phyloP scores from a whole-genome alignment of 1,284 basidiomycete species.

The Tilletia setariae region DNA sequence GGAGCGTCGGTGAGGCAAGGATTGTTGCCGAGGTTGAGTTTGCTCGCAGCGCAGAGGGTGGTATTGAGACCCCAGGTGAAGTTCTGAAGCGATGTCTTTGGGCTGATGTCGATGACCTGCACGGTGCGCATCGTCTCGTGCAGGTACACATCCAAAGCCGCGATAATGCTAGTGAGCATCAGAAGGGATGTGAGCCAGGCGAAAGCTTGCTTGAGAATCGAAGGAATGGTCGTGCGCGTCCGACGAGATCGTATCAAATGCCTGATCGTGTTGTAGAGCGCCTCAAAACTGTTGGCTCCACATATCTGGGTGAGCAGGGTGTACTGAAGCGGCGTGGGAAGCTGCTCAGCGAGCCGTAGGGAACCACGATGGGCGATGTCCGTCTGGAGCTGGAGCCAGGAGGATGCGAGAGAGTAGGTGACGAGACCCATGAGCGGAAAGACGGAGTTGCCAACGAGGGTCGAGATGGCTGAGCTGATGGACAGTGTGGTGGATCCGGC shows the following conservation, averaged over 20 bases:
- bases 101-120: constrained; percentile 20
- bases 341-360: not conserved
- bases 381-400: constrained; percentile 22
- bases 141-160: constrained; percentile 18
- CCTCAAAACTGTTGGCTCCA: constrained; percentile 16
- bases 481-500: constrained; percentile 22
- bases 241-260: constrained; percentile 11
- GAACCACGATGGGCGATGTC: constrained; percentile 8
- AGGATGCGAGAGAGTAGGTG: constrained; percentile 22
- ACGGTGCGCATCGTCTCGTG: constrained; percentile 25
- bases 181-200: constrained; percentile 21
- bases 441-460: constrained; percentile 21
- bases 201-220: constrained; percentile 20
- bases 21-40: not conserved
- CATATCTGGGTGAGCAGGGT: constrained; percentile 22
- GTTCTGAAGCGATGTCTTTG: not conserved
- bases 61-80: constrained; percentile 20
- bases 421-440: constrained; percentile 23
- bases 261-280: constrained; percentile 18
- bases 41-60: constrained; percentile 15
- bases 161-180: constrained; percentile 12
- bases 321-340: constrained; percentile 25
- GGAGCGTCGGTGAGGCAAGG: constrained; percentile 17
- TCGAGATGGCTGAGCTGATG: constrained; percentile 21
- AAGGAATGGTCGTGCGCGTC: constrained; percentile 17